Conservation (phyloP, 169 alveolate species). For the Plasmodium chabaudi region DNA sequence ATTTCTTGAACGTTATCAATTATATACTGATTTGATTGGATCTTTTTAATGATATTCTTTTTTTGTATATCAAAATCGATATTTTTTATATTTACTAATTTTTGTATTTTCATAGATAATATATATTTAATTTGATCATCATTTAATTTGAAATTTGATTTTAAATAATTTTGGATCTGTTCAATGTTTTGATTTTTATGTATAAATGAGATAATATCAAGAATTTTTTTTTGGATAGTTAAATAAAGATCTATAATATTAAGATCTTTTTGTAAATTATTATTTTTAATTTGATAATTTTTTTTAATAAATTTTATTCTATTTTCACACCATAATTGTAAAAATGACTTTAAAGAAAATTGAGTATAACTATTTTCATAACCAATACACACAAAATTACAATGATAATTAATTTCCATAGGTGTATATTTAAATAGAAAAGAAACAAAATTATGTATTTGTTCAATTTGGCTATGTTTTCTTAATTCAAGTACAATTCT, state of each 20-base stretch:
- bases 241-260: slow-evolving; percentile 52
- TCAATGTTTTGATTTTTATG: slow-evolving; percentile 35
- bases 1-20: slow-evolving; percentile 52
- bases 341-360: slow-evolving; percentile 61
- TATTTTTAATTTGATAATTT: slow-evolving; percentile 39
- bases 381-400: slow-evolving; percentile 77
- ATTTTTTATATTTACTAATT: slow-evolving; percentile 77
- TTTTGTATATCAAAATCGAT: slow-evolving; percentile 60
- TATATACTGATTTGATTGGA: slow-evolving; percentile 27
- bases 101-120: slow-evolving; percentile 77
- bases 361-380: slow-evolving; percentile 65
- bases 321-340: slow-evolving; percentile 59
- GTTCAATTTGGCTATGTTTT: slow-evolving; percentile 70
- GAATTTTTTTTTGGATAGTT: slow-evolving; percentile 53
- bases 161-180: slow-evolving; percentile 30
- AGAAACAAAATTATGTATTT: slow-evolving; percentile 38
- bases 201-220: slow-evolving; percentile 52
- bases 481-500: slow-evolving; percentile 76
- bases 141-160: slow-evolving; percentile 67
- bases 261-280: slow-evolving; percentile 32
- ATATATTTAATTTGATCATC: slow-evolving; percentile 78
- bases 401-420: slow-evolving; percentile 66
- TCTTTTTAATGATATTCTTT: slow-evolving; percentile 22
- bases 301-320: slow-evolving; percentile 48
- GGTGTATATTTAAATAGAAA: slow-evolving; percentile 59